These are phyloP conservation scores for Diutina pseudorugosa DNA, from an alignment of 1,139 yeast species.

Conservation along the genomic window DNA sequence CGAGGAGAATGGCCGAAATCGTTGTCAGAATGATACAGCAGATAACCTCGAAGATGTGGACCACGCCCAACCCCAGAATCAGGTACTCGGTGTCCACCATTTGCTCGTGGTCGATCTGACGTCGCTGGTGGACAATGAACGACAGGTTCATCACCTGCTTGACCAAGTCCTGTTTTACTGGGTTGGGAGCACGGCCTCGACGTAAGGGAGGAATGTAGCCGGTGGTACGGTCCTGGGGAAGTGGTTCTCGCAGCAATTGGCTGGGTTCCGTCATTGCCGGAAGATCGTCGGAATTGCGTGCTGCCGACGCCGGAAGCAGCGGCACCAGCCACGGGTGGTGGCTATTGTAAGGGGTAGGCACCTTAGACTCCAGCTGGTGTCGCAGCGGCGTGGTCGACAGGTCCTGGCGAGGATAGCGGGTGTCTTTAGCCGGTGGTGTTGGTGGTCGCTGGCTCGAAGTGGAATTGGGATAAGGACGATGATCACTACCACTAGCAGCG, in stretches of 20 bases:
- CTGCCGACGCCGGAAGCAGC: not conserved
- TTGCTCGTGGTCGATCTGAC: not conserved
- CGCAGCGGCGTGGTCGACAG: not conserved
- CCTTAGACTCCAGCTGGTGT: not conserved
- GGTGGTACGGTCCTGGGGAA: not conserved
- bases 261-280: constrained; percentile 2
- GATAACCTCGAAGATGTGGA: constrained; percentile 24
- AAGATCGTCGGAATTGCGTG: not conserved
- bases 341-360: not conserved
- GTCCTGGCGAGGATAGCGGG: not conserved
- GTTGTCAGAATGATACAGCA: constrained; percentile 22
- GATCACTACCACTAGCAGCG: not conserved
- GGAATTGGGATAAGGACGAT: not conserved
- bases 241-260: not conserved
- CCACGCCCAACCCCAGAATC: constrained; percentile 19
- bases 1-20: constrained; percentile 17
- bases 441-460: not conserved
- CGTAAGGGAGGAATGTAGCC: not conserved
- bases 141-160: constrained; percentile 3
- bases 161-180: not conserved
- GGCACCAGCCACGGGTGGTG: not conserved
- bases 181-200: not conserved
- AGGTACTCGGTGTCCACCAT: constrained; percentile 11
- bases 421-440: not conserved
- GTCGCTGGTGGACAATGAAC: not conserved